These are phyloP conservation scores for Bipolaris gigantea DNA, from an alignment of 2,329 filamentous ascomycete genomes.

Conservation along the genomic window DNA sequence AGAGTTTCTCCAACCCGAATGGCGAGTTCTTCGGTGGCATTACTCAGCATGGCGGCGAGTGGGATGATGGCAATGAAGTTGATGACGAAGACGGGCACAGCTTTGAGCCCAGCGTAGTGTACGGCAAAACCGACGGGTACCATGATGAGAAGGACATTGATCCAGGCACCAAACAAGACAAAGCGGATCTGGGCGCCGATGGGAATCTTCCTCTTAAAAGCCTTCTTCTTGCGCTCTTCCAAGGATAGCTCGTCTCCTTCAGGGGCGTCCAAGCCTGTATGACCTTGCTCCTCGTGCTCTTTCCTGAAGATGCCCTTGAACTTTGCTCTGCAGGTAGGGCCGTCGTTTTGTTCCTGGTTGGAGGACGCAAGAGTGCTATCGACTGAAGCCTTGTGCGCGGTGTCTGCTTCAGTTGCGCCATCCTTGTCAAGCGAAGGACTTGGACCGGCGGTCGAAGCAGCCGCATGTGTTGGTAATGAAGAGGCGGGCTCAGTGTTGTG, in stretches of 20 bases:
- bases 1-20: constrained; percentile 76
- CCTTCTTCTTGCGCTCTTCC: constrained; percentile 38
- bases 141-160: constrained; percentile 78
- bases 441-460: constrained; percentile 12
- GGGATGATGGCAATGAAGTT: constrained; percentile 95
- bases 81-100: constrained; percentile 68
- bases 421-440: constrained; percentile 15
- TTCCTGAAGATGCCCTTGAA: constrained; percentile 41
- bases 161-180: constrained; percentile 79
- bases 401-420: constrained; percentile 9
- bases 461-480: constrained; percentile 24
- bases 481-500: constrained; percentile 34
- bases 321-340: constrained; percentile 27
- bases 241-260: constrained; percentile 30
- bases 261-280: constrained; percentile 17
- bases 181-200: constrained; percentile 64
- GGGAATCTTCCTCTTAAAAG: constrained; percentile 40
- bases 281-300: constrained; percentile 23
- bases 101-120: constrained; percentile 58
- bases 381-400: constrained; percentile 23
- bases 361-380: constrained; percentile 28
- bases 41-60: constrained; percentile 81
- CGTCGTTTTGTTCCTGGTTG: constrained; percentile 11
- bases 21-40: constrained; percentile 88
- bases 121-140: constrained; percentile 77